Evolutionary conservation across 306 rosid species (phyloP).

Genomic region (Vachellia pachyceras): DNA sequence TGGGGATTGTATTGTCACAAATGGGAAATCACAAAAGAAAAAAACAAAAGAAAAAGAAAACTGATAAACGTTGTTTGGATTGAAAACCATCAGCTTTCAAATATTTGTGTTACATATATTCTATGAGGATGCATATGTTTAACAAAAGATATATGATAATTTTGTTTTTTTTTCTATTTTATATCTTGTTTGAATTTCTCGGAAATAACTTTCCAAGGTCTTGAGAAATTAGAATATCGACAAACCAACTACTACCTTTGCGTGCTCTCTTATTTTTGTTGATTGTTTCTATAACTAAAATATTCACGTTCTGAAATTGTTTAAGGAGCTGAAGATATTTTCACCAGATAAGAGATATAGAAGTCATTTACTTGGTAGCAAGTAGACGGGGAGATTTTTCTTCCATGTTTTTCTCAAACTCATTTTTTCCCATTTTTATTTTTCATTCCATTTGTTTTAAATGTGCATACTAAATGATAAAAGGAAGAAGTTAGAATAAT

Average conservation of each 20-base stretch:
- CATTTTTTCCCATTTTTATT: neutral
- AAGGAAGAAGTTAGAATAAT: neutral
- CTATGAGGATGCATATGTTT: too few relatives aligned
- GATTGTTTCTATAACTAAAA: neutral
- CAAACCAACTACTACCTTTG: neutral
- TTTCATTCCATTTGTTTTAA: neutral
- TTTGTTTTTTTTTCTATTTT: too few relatives aligned
- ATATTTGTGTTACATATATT: neutral
- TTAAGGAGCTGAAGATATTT: neutral
- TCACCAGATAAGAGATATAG: too few relatives aligned
- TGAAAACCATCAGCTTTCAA: too few relatives aligned
- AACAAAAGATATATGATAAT: too few relatives aligned
- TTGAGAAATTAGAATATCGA: neutral
- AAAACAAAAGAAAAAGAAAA: too few relatives aligned
- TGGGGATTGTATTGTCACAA: slow-evolving; percentile 86
- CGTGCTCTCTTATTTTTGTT: slow-evolving; percentile 1
- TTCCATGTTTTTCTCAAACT: neutral
- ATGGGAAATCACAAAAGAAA: slow-evolving; percentile 37
- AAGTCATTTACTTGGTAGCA: neutral
- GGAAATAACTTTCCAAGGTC: neutral
- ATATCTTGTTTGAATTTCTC: neutral
- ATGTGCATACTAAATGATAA: neutral
- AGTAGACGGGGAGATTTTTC: neutral
- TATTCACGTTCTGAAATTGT: neutral
- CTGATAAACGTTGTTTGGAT: too few relatives aligned